These are phyloP conservation scores for Neocallimastix lanati DNA, from an alignment of 192 early-diverging fungal species.

Conservation along the genomic window DNA sequence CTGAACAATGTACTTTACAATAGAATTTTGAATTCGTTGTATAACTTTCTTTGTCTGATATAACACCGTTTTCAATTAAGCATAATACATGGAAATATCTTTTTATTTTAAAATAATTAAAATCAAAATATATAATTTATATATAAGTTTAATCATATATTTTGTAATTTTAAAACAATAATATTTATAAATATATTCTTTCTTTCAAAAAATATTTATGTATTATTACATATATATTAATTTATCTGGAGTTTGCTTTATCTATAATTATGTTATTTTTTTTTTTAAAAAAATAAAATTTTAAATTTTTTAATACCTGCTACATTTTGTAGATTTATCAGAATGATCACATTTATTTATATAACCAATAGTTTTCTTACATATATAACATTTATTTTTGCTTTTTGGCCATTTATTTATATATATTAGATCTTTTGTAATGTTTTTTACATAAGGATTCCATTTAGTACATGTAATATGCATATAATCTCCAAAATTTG, in stretches of 20 bases:
- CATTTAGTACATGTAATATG: not conserved
- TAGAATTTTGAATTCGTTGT: not conserved
- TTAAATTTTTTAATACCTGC: not conserved
- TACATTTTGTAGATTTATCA: not conserved
- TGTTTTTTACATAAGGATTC: not conserved
- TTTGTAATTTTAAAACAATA: too few species aligned
- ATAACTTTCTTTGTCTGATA: not conserved
- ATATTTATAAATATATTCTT: too few species aligned
- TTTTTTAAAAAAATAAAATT: too few species aligned
- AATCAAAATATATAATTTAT: too few species aligned
- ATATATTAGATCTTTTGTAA: not conserved
- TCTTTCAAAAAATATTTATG: too few species aligned
- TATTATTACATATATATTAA: too few species aligned
- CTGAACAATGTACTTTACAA: not conserved
- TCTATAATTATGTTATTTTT: too few species aligned
- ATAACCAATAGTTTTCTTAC: not conserved
- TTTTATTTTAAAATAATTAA: too few species aligned
- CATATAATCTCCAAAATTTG: not conserved
- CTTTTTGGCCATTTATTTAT: not conserved
- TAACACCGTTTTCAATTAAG: not conserved
- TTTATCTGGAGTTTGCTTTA: too few species aligned
- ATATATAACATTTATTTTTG: not conserved
- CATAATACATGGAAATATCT: not conserved
- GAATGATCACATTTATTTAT: not conserved
- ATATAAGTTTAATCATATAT: too few species aligned